Percentiles rank a stretch among this genome's conserved stretches.
Conservation (phyloP, 2,329 filamentous ascomycete genomes). For the Cladosporium sp. region DNA sequence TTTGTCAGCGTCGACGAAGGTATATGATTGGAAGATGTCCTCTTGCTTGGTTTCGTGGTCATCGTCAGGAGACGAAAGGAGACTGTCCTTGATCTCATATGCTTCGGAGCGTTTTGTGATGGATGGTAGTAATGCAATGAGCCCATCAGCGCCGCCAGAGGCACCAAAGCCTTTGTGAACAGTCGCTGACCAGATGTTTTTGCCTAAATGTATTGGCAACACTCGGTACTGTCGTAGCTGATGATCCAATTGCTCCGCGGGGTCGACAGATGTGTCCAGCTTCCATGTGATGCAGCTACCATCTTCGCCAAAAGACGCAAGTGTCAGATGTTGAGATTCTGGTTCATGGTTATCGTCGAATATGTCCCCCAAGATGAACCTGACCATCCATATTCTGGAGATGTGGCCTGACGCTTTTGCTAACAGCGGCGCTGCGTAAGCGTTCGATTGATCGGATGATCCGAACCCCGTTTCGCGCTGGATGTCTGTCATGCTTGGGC, state of each 20-base stretch:
- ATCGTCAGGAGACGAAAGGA: neutral
- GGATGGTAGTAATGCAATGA: constrained; percentile 37
- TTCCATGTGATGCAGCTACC: constrained; percentile 67
- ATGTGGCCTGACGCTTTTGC: constrained; percentile 79
- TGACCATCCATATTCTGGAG: constrained; percentile 85
- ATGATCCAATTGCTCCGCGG: neutral
- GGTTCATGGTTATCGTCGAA: neutral
- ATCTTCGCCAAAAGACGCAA: constrained; percentile 84
- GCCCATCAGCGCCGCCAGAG: constrained; percentile 83
- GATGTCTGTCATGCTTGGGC: constrained; percentile 19
- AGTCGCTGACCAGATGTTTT: constrained; percentile 74
- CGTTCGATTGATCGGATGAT: constrained; percentile 27
- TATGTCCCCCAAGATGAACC: constrained; percentile 45
- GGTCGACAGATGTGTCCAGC: neutral
- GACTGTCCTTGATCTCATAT: neutral
- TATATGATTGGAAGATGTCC: constrained; percentile 49
- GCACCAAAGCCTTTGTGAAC: constrained; percentile 33
- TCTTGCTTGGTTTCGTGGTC: neutral
- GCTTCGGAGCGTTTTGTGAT: constrained; percentile 11
- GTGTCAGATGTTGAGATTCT: constrained; percentile 33
- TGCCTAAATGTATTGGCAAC: constrained; percentile 69
- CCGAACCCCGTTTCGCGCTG: constrained; percentile 45
- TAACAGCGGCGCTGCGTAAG: constrained; percentile 44
- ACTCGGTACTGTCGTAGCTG: constrained; percentile 29
- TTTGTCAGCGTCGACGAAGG: constrained; percentile 52